Evolutionary conservation across 2,329 filamentous ascomycete species (phyloP).

Genomic region (Aspergillus sp.): DNA sequence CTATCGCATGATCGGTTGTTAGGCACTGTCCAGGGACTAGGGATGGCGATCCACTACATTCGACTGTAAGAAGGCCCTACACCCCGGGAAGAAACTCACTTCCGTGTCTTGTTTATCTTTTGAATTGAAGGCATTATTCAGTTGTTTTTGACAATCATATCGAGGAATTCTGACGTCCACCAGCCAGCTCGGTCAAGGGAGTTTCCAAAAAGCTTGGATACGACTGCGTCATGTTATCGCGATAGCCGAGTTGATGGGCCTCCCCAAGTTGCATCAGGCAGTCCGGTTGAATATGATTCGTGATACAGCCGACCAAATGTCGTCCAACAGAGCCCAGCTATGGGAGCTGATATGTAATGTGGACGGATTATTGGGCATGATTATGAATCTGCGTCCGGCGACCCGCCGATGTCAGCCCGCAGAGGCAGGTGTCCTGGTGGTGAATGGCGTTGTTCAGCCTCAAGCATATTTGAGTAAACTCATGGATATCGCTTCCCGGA

Average conservation of each 20-base stretch:
- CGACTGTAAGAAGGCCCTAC: conserved; percentile 32
- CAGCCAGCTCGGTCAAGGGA: conserved; percentile 25
- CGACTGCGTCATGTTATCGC: conserved; percentile 28
- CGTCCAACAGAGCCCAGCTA: conserved; percentile 15
- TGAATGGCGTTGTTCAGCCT: conserved; percentile 7
- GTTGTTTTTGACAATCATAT: no score
- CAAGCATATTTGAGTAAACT: conserved; percentile 6
- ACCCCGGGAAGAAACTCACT: no score
- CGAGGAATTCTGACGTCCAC: conserved; percentile 1
- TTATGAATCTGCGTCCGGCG: conserved; percentile 28
- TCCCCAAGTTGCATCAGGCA: conserved; percentile 15
- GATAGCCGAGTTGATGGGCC: conserved; percentile 30
- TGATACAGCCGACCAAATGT: conserved; percentile 4
- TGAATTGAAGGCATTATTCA: no score
- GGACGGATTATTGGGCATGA: conserved; percentile 23
- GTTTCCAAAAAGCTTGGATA: conserved; percentile 28
- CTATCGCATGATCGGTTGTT: conserved; percentile 10
- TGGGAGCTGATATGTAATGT: conserved; percentile 25
- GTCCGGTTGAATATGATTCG: conserved; percentile 1
- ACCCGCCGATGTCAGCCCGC: conserved; percentile 15
- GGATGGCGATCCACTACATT: conserved; percentile 23
- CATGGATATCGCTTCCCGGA: conserved; percentile 5
- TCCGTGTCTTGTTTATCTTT: neutral
- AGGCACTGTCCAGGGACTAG: conserved; percentile 7
- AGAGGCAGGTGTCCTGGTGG: neutral